Percentiles rank a stretch among this genome's conserved stretches.
Conservation (phyloP, 192 early-diverging fungal species). For the Backusella luteola region DNA sequence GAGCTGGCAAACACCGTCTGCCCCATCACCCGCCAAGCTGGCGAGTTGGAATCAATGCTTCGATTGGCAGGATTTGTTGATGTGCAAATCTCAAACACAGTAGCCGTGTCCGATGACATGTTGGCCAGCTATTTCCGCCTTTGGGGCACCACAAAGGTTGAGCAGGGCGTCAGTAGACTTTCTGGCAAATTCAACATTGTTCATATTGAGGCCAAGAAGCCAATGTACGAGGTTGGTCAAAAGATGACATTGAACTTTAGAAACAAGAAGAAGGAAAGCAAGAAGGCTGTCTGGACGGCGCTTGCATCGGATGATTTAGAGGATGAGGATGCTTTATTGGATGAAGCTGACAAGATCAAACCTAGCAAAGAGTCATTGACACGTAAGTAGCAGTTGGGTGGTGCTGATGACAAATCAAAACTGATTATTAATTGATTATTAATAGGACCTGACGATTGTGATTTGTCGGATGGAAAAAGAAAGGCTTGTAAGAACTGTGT, state of each 20-base stretch:
- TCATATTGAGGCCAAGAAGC: conserved; percentile 66
- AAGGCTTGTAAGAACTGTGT: conserved; percentile 99
- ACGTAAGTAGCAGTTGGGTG: conserved; percentile 37
- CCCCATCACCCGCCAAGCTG: conserved; percentile 56
- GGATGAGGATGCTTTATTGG: conserved; percentile 85
- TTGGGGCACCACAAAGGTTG: conserved; percentile 55
- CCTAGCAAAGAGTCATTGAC: conserved; percentile 60
- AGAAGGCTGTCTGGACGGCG: conserved; percentile 48
- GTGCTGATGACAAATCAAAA: neutral
- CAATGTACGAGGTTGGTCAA: conserved; percentile 84
- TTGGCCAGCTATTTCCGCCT: conserved; percentile 47
- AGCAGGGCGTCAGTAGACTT: conserved; percentile 41
- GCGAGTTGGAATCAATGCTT: conserved; percentile 65
- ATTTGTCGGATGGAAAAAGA: conserved; percentile 64
- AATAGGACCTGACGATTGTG: conserved; percentile 65
- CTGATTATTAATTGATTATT: neutral
- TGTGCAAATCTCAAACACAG: conserved; percentile 35
- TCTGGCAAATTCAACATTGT: conserved; percentile 48
- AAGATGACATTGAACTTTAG: conserved; percentile 79
- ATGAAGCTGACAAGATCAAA: conserved; percentile 77
- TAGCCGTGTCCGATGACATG: conserved; percentile 43
- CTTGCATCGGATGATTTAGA: conserved; percentile 82
- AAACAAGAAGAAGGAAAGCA: conserved; percentile 53
- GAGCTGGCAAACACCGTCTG: conserved; percentile 36
- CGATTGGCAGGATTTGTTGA: conserved; percentile 88